phyloP scores from a whole-genome alignment of 176 grass and related monocot genomes.

The Zizania latifolia region DNA sequence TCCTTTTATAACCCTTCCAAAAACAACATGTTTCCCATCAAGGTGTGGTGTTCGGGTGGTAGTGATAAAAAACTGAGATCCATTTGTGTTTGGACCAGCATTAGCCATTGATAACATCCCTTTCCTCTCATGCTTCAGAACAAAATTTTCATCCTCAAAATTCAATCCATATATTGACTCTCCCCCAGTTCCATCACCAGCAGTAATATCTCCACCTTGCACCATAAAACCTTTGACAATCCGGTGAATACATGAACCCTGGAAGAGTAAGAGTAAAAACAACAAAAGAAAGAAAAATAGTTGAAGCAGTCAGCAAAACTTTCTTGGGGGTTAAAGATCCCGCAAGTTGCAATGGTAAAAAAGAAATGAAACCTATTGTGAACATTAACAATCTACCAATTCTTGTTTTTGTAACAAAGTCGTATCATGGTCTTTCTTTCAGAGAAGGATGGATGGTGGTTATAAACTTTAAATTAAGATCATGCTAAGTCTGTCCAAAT shows the following conservation, averaged over 20 bases:
- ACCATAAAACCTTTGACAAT: conserved; percentile 90
- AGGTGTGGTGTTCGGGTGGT: conserved; percentile 84
- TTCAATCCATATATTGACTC: conserved; percentile 84
- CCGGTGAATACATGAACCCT: conserved; percentile 84
- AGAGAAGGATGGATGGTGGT: background rate
- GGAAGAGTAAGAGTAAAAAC: conserved; percentile 18
- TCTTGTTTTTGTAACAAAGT: conserved; percentile 19
- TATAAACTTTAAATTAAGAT: background rate
- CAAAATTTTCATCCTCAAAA: conserved; percentile 92
- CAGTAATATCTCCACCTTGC: conserved; percentile 93
- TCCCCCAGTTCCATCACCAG: conserved; percentile 79
- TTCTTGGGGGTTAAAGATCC: background rate
- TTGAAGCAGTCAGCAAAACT: background rate
- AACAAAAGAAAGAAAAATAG: background rate
- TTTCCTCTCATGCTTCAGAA: conserved; percentile 87
- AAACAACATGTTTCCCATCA: conserved; percentile 86
- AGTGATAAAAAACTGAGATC: conserved; percentile 96
- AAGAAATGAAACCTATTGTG: background rate
- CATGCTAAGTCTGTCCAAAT: background rate
- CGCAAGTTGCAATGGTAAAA: background rate
- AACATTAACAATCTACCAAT: background rate
- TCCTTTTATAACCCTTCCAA: conserved; percentile 81
- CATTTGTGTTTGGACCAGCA: conserved; percentile 68
- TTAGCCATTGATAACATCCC: conserved; percentile 94
- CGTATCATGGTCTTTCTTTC: conserved; percentile 7